Conservation (phyloP, 257 asterid genomes). For the Capsicum rhomboideum region DNA sequence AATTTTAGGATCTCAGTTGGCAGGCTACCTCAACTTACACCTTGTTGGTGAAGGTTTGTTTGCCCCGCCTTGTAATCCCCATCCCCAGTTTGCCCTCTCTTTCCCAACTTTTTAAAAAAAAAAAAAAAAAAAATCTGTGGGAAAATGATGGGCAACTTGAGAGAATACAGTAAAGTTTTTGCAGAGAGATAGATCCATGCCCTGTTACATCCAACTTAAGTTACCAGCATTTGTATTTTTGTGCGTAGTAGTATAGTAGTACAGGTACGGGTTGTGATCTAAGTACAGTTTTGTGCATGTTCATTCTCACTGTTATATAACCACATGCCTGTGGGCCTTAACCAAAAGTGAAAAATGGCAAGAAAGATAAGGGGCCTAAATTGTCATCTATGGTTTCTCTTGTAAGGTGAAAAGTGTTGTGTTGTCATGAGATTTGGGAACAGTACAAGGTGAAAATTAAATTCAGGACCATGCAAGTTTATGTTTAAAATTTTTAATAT, state of each 20-base stretch:
- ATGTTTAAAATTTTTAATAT: background rate
- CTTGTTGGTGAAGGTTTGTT: too few species aligned
- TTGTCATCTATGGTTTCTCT: constrained; percentile 21
- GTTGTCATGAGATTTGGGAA: constrained; percentile 66
- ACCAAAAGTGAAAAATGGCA: constrained; percentile 21
- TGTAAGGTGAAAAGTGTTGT: constrained; percentile 20
- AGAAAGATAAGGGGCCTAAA: constrained; percentile 23
- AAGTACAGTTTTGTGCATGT: constrained; percentile 2
- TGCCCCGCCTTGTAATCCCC: too few species aligned
- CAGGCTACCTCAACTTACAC: too few species aligned
- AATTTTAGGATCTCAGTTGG: too few species aligned
- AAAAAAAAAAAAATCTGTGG: background rate
- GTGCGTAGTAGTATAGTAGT: background rate
- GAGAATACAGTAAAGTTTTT: background rate
- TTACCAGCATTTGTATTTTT: background rate
- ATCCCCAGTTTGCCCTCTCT: too few species aligned
- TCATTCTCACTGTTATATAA: background rate
- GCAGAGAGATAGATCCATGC: constrained; percentile 5
- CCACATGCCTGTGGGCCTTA: constrained; percentile 48
- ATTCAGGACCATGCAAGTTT: background rate
- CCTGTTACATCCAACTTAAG: constrained; percentile 3
- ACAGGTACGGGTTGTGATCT: constrained; percentile 1
- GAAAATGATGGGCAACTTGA: constrained; percentile 7
- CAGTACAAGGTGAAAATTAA: constrained; percentile 48
- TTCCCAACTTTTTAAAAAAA: too few species aligned